These are phyloP conservation scores for Blastocladiella britannica DNA, from an alignment of 192 early-diverging fungal species.

Conservation along the genomic window DNA sequence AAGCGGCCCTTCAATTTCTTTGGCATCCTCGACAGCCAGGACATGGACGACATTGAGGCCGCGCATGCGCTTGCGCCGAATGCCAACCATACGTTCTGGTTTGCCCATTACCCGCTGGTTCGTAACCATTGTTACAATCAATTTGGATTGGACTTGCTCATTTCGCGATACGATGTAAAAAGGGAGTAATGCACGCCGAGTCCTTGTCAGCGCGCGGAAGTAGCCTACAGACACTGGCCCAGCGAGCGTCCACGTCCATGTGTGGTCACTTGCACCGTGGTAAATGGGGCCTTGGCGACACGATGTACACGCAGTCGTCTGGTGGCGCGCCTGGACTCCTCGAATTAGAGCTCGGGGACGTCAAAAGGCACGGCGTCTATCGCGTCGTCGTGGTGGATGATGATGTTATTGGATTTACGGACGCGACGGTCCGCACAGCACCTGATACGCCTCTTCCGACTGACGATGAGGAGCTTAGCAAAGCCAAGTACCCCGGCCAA, in stretches of 20 bases:
- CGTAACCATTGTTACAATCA: slow-evolving; percentile 38
- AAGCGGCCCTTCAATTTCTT: slow-evolving; percentile 78
- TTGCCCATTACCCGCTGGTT: slow-evolving; percentile 15
- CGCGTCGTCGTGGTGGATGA: slow-evolving; percentile 69
- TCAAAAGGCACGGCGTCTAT: slow-evolving; percentile 75
- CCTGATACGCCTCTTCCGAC: too few species aligned
- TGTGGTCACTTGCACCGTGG: slow-evolving; percentile 61
- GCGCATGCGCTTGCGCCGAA: slow-evolving; percentile 17
- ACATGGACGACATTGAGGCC: slow-evolving; percentile 47
- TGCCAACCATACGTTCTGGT: slow-evolving; percentile 45
- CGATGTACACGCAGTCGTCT: slow-evolving; percentile 44
- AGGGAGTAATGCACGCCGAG: too few species aligned
- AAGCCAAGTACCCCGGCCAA: not conserved
- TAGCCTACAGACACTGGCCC: slow-evolving; percentile 34
- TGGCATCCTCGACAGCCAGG: slow-evolving; percentile 48
- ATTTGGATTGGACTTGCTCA: slow-evolving; percentile 58
- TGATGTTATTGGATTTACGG: slow-evolving; percentile 62
- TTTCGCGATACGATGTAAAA: slow-evolving; percentile 54
- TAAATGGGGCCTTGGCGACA: slow-evolving; percentile 17
- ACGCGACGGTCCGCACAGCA: too few species aligned
- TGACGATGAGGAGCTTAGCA: not conserved
- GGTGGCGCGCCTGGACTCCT: slow-evolving; percentile 38
- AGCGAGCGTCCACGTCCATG: slow-evolving; percentile 48
- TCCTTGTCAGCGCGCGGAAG: slow-evolving; percentile 25
- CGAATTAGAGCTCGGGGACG: slow-evolving; percentile 73